Base-by-base conservation (phyloP, 2,329 filamentous ascomycete species). In the Alternaria sp. region DNA sequence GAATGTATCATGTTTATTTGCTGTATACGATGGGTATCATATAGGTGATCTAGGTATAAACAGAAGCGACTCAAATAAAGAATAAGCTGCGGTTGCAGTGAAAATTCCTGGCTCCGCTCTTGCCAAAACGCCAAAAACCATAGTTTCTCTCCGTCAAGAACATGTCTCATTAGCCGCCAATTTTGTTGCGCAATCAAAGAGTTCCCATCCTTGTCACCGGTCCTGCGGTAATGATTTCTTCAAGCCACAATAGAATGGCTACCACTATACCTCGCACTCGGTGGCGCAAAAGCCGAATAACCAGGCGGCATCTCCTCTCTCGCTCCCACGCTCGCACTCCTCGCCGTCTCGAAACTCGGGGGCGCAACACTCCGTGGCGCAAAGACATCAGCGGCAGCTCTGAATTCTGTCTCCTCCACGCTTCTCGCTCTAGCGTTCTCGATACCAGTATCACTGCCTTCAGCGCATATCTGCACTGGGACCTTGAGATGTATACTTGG, bases 401-500 rank as follows among this genome's bases (percentile, higher is more conserved):
- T 68, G 51, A 63, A 66, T n/a, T 62, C 64, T 5, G 54, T 58
- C 5, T 65, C 66, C 49, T 77, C 75, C 1, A 67, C 69, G 36
- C 69, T 73, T 49, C 74, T 66, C 5, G 65, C 70, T 46, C 71
- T 58, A 33, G 73, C 72, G 48, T 74, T 75, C 62, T 72, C 69
- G 9, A 69, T 74, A 8, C 73, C 74, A 1, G 65, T 71, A 26
- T 64, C 71, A 54, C 76, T 78, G 8, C 74, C 75, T 13, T 77
- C 71, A 0, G 77, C 74, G 10, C 77, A 78, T 58, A 83, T 73
- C 62, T 83, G 81, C 2, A 83, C 60, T 0, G 81, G 81, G 0
- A 83, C 66, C 53, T 80, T 81, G 40, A 83, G 69, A 7, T 72
- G 71, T 31, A 82, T 53, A 1, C 54, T 66, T 0, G 69, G 63